Evolutionary conservation across 75 land plant genomes (phyloP), one percentile per base, ranked within the genome.

Genomic region (Pinus albicaulis): DNA sequence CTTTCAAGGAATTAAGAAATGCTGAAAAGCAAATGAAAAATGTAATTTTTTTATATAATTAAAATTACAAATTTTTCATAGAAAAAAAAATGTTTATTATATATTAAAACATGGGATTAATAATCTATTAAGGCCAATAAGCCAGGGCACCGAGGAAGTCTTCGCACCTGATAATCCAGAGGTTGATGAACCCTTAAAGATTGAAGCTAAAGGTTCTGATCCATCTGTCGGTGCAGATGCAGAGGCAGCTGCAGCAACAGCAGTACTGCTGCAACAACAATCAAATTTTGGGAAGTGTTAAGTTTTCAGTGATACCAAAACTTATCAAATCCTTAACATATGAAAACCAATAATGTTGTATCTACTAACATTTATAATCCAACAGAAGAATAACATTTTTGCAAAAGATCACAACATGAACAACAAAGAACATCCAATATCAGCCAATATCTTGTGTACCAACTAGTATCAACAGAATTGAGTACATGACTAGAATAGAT

Each of bases 201-300:
- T 38, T 22, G 4, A 41, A n/a, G 71, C 52, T 8, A 4, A 31
- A 38, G 71, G 8, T 68, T 68, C 71, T 8, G 70, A 36, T 66
- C 70, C 61, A 59, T 72, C 22, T 72, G 57, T 3, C 3, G 57
- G 3, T 26, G 20, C 74, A 53, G 74, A 23, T 24, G 20, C 74
- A 53, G 74, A 23, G 14, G 56, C 74, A 72, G 74, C 34, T 3
- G 74, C 57, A 72, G 74, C 74, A 13, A 72, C 57, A 52, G 57
- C 74, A 72, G 74, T 72, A 55, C 74, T 72, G 74, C 57, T 72
- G 74, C 74, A 72, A 72, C 74, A 72, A 72, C 26, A 14, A 22
- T 25, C 38, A 68, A 20, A 68, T 68, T 68, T 10, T 38, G 23
- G 41, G 52, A 11, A 68, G 16, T 20, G 52, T 38, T 38, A 41